Percentiles rank a stretch among this genome's conserved stretches.
These are phyloP conservation scores for Lactarius deliciosus DNA, from an alignment of 768 basidiomycete species.

Conservation along the genomic window DNA sequence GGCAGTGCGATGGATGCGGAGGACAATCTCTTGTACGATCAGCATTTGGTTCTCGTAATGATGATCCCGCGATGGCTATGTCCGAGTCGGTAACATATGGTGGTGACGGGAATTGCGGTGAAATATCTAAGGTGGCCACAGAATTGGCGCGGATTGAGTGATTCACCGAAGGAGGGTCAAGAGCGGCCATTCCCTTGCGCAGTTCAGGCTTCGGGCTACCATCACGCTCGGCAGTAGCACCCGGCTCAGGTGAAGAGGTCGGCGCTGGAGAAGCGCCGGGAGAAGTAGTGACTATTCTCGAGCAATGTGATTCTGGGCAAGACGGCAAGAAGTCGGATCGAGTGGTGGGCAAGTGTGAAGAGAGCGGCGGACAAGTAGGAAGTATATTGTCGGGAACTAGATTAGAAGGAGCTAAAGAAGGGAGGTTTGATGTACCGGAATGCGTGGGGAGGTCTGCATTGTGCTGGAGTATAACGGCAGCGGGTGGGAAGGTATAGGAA, in stretches of 20 bases:
- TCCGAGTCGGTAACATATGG: not conserved
- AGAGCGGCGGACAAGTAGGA: not conserved
- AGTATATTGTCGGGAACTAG: not conserved
- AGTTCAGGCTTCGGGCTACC: not conserved
- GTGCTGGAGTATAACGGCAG: not conserved
- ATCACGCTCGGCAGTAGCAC: not conserved
- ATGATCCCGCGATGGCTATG: not conserved
- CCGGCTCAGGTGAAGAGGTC: not conserved
- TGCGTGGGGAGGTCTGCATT: not conserved
- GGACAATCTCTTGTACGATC: too few relatives aligned
- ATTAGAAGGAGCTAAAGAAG: not conserved
- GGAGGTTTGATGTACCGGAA: too few relatives aligned
- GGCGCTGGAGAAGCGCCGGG: not conserved
- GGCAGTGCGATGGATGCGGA: not conserved
- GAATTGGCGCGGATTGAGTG: not conserved
- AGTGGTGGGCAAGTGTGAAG: not conserved
- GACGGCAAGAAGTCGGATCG: not conserved
- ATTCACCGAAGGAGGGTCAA: not conserved
- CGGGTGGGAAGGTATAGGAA: not conserved
- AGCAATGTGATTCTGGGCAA: not conserved
- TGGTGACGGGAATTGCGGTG: not conserved
- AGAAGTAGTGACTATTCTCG: not conserved
- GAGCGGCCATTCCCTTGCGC: not conserved
- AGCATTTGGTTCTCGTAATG: not conserved
- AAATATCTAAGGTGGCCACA: not conserved